Percentiles rank a stretch among this genome's conserved stretches.
These are phyloP conservation scores for Leccinum proximum DNA, from an alignment of 1,284 basidiomycete genomes.

Conservation along the genomic window DNA sequence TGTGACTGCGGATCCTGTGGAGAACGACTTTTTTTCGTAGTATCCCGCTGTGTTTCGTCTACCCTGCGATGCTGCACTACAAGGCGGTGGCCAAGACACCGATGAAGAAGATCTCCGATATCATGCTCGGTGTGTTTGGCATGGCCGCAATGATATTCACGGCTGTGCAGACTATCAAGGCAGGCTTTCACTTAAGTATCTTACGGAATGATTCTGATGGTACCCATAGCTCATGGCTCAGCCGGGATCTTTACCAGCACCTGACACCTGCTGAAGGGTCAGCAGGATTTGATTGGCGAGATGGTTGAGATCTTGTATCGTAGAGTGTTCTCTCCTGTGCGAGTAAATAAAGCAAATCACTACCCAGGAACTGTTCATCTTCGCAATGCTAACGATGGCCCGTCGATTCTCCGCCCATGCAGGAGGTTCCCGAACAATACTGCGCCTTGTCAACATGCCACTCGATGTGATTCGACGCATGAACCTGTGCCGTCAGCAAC, in stretches of 20 bases:
- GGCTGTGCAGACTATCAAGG: slow-evolving; percentile 75
- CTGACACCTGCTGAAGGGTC: slow-evolving; percentile 23
- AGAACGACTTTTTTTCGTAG: slow-evolving; percentile 38
- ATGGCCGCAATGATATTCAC: slow-evolving; percentile 83
- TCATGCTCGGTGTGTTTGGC: slow-evolving; percentile 82
- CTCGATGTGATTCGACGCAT: neutral
- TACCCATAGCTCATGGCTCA: slow-evolving; percentile 26
- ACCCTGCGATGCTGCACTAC: slow-evolving; percentile 94
- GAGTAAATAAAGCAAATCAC: slow-evolving; percentile 14
- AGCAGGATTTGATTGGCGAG: slow-evolving; percentile 6
- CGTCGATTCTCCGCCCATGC: slow-evolving; percentile 22
- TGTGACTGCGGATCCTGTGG: slow-evolving; percentile 6
- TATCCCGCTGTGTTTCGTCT: slow-evolving; percentile 92
- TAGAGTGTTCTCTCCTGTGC: slow-evolving; percentile 12
- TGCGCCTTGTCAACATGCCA: neutral
- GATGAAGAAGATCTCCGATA: slow-evolving; percentile 72
- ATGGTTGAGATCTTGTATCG: slow-evolving; percentile 12
- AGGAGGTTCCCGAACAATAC: slow-evolving; percentile 10
- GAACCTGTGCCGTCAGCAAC: slow-evolving; percentile 5
- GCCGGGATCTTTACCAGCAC: slow-evolving; percentile 15
- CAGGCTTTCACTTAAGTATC: slow-evolving; percentile 22
- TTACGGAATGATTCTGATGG: slow-evolving; percentile 15
- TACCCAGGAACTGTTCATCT: slow-evolving; percentile 16
- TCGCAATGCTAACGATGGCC: slow-evolving; percentile 6
- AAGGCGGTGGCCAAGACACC: slow-evolving; percentile 81